Base-by-base conservation (phyloP, 805 yeast species). In the Soucietia sequanensis region DNA sequence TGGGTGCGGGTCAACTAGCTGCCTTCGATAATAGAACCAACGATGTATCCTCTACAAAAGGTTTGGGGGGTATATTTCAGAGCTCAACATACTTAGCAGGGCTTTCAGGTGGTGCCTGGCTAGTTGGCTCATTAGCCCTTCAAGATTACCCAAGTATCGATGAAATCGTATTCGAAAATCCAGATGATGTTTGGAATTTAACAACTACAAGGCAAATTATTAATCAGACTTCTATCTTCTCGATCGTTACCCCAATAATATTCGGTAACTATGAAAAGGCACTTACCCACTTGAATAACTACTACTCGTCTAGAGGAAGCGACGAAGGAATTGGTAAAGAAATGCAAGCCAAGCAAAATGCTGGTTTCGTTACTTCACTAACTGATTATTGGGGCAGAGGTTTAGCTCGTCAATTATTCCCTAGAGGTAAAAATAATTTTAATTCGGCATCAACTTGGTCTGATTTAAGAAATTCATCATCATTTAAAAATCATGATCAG, bases 41-140 rank as follows among this genome's bases (percentile, higher is more conserved):
- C n/a, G 24, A 19, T 14, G 23, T 14, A 6, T 72, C 71, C 34
- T 71, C 79, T 10, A 65, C 75, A 5, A 60, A 64, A 17, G 83
- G 84, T 10, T 56, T 87, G 27, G 90, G 91, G 22, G 95, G 95
- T 4, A 58, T 88, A 16, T 60, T 87, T 23, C 88, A 84, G 48
- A 63, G 84, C 5, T 53, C 87, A 1, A 75, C 84, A 9, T 88
- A 89, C 52, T 57, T 88, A 4, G 63, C 86, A 4, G 95, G 91
- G 6, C 71, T 87, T 23, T 81, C 90, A 11, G 96, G 96, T 21
- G 95, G 95, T 18, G 74, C 84, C 10, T 87, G 95, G 95, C 65
- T 85, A 31, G 67, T 86, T 18, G 82, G 86, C 2, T 73, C 90
- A 7, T 58, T 87, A 20, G 78, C 75, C 0, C 66, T 74, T 52